phyloP scores from a whole-genome alignment of 257 asterid genomes.

The Solanum pennellii region DNA sequence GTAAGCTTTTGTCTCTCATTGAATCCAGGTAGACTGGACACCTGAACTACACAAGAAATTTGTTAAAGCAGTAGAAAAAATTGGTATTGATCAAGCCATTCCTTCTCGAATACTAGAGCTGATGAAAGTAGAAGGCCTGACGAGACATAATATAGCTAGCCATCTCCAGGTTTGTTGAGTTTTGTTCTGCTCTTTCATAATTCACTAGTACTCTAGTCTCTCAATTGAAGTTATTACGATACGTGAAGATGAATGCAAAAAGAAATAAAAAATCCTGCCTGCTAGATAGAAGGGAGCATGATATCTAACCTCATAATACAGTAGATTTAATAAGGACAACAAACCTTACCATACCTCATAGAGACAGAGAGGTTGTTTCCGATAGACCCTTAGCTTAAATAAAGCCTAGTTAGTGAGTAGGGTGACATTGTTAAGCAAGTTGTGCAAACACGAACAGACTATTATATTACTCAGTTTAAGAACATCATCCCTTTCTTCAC shows the following conservation, averaged over 20 bases:
- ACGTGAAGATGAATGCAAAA: not conserved
- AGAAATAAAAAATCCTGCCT: not conserved
- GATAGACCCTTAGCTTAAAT: too few species aligned
- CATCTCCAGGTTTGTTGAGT: conserved; percentile 34
- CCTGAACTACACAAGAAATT: conserved; percentile 42
- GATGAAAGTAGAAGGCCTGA: conserved; percentile 45
- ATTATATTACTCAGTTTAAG: not conserved
- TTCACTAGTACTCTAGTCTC: not conserved
- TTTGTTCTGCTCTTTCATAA: not conserved
- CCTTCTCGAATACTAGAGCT: conserved; percentile 45
- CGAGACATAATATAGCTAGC: conserved; percentile 42
- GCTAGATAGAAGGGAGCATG: not conserved
- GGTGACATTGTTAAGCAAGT: not conserved
- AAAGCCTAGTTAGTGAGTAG: too few species aligned
- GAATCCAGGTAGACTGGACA: conserved; percentile 40
- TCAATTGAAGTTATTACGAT: not conserved
- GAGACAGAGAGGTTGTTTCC: not conserved
- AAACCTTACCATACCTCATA: not conserved
- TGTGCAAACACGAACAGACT: not conserved
- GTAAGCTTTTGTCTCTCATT: not conserved
- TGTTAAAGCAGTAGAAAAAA: conserved; percentile 40
- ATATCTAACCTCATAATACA: not conserved
- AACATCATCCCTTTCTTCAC: not conserved
- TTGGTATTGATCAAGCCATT: conserved; percentile 45
- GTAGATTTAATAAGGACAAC: not conserved